Evolutionary conservation across 2,329 filamentous ascomycete species (phyloP), one percentile per base, ranked within the genome.

Genomic region (Arthrobotrys conoides): DNA sequence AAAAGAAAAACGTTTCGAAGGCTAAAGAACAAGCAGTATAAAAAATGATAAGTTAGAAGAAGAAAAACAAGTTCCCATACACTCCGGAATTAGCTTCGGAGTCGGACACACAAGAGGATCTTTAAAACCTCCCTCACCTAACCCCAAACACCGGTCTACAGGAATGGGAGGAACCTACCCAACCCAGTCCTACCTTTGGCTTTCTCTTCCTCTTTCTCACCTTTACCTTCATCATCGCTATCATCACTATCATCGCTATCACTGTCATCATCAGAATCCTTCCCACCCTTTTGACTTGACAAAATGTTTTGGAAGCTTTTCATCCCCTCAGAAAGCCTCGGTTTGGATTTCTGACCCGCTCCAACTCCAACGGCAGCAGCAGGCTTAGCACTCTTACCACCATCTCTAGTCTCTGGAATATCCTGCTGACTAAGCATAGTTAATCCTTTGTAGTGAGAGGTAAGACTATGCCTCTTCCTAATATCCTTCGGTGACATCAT

Each of bases 401-500:
- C 48, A 38, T 71, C 59, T 41, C 66, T 55, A 24, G 72, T 76
- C 59, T 76, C 72, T 14, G 72, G 72, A 46, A 76, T 76, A 44
- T 49, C 72, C 49, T 76, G 72, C 66, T 76, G 66, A 57, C 72
- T 76, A 59, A 76, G 66, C 66, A 46, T 41, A 27, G 72, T 66
- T 59, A 76, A 59, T 16, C 72, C 72, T n/a, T 61, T 70, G 36
- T 76, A 76, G 30, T 76, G 65, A 33, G 66, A 66, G 49, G 22
- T 71, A 61, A 76, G 48, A 33, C 72, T 76, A 33, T 66, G 66
- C 16, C 66, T 51, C 33, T 76, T 70, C 41, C 38, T 71, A 16
- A 44, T 9, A 30, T 66, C 66, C 65, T 71, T 70, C 41, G 65
- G 41, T 44, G 72, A 63, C 36, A 71, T 64, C 48, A 70, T 70